Evolutionary conservation across 495 filamentous ascomycete species (phyloP), one percentile per base, ranked within the genome.

Genomic region (Astrothelium macrocarpum): DNA sequence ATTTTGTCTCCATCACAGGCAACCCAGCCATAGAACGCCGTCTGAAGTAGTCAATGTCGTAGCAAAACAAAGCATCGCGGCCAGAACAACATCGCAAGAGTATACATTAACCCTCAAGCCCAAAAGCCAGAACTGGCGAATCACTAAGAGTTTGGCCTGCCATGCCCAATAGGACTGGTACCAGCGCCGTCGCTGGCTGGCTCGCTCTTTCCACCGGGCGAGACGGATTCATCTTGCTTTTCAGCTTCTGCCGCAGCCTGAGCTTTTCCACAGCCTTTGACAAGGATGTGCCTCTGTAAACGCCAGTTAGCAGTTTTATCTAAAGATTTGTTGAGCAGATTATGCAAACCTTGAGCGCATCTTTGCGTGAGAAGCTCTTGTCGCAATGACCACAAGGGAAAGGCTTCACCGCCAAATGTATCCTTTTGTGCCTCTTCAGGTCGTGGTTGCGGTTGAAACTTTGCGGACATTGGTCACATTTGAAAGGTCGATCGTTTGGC

Each of bases 381-480:
- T 96, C 91, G 71, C 94, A 98, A 68, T 90, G 86, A 12, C 74
- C 81, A 71, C 94, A 98, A 0, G 94, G 92, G 73, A 91, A 97
- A 0, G 94, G 94, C 79, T 98, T 98, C 58, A 97, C 89, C 0
- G 91, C 89, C 58, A 97, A 76, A 75, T 98, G 94, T 62, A 98
- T 98, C 62, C 91, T 79, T 74, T 95, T 95, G 69, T 98, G 94
- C 53, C 94, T 83, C 74, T 98, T 98, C 61, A 98, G 77, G 71
- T 98, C 95, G 71, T 98, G 95, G 62, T 98, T 98, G 5, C 94
- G 81, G 72, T 96, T 98, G 81, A 98, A 98, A 61, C 89, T 89
- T 70, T 95, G 90, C 0, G 89, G 85, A 69, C 95, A 98, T 70
- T 88, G 79, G 68, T 97, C 90, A 72, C 94, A 98, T 70, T 94